Evolutionary conservation across 2,329 filamentous ascomycete species (phyloP), one percentile per base, ranked within the genome.

Genomic region (Tolypocladium sp.): DNA sequence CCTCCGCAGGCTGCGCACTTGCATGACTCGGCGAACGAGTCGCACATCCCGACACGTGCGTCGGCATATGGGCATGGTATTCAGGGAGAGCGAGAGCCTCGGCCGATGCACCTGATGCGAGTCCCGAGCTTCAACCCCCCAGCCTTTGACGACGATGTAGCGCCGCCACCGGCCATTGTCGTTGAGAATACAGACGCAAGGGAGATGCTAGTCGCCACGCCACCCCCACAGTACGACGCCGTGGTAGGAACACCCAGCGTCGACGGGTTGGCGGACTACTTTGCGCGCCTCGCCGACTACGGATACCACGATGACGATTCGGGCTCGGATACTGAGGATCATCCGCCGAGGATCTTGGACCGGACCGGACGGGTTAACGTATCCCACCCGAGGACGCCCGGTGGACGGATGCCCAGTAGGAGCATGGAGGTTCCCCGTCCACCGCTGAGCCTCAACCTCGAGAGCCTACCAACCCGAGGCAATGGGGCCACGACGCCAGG

Each of bases 121-220:
- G 82, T 85, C 7, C 92, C 92, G 0, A 95, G 91, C 0, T 96
- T 92, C 75, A 92, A 92, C 60, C 92, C 92, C 2, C 92, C 92
- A 0, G 85, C 90, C 0, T 96, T 96, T 68, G 88, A 94, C 62
- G 91, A 91, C 6, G 89, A 95, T 57, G 69, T 76, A 0, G 68
- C 70, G 22, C 73, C 73, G 9, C 74, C 74, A 8, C 70, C 74
- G 3, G 70, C 66, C 46, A 66, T 69, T 37, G 59, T 68, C 22
- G 60, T 62, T n/a, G 60, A 65, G 25, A 59, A 60, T 20, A 57
- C 66, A 1, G 66, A 65, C 3, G 57, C 63, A 2, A 42, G 61
- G 9, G 40, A 62, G 2, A 33, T 58, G 35, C 69, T 69, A 1
- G 72, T 89, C 20, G 79, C 89, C 63, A 95, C 91, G 0, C 92